Evolutionary conservation across 2,329 filamentous ascomycete genomes (phyloP), one percentile per base, ranked within the genome.

Genomic region (Ophiocordyceps camponoti-leonardi): DNA sequence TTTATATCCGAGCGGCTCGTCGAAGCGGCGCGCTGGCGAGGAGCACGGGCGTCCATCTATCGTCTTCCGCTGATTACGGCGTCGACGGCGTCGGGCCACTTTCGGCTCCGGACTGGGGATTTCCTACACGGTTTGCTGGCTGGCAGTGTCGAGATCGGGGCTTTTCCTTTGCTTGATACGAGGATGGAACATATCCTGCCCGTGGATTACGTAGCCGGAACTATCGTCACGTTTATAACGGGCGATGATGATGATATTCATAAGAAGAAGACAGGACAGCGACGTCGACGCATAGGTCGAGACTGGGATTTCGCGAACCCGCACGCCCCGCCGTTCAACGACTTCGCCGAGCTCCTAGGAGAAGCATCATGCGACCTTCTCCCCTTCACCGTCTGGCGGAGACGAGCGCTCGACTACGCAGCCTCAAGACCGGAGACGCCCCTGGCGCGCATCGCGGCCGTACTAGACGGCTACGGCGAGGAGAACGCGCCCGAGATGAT

Each of bases 1-100:
- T 43, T 28, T 30, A 41, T 49, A 12, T 48, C 49, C 2, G 49
- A 51, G 47, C 43, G 43, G 18, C 46, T 51, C 45, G 41, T 50
- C 22, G 39, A 48, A 30, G 48, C 49, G 11, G 49, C 49, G n/a
- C 48, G 49, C 11, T 51, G 49, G 49, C 49, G 49, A 7, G 49
- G 46, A 13, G 49, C 48, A 6, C 39, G 23, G 19, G 46, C 48
- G 4, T 43, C 41, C 3, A 14, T 43, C 6, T 43, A 43, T 28
- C 41, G 41, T 6, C 23, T 43, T 13, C 44, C 46, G 18, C 45
- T 47, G 35, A 47, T 51, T 8, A 47, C 45, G 31, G 48, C 50
- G 5, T 51, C 49, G 10, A 22, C 48, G 6, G n/a, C 46, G 6
- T 47, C 48, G 13, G 50, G 50, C 11, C 50, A 49, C 41, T 51